Base-by-base conservation (phyloP, 257 asterid species). In the Coffea canephora region DNA sequence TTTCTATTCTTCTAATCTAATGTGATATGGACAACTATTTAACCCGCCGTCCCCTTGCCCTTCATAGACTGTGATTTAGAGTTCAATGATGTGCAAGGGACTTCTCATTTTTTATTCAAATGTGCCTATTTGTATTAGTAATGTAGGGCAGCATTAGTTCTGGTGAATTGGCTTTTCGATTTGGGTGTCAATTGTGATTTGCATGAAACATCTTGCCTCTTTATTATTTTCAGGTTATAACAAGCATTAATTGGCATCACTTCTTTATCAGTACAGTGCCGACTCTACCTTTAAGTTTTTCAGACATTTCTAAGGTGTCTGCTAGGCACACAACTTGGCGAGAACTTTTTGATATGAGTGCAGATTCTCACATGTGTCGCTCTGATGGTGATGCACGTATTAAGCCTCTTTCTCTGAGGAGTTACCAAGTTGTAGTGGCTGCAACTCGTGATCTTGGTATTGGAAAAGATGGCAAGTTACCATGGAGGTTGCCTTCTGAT, bases 401-500 rank as follows among this genome's bases (percentile, higher is more conserved):
- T 71, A 85, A 77, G 75, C 79, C 86, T 27, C 65, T 50, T 62
- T 67, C 83, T 36, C 80, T 36, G 36, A 87, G 92, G 82, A 85
- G 86, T 50, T 93, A 87, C 86, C 97, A 93, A 81, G 90, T 93
- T 78, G 95, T 93, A 78, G 97, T 91, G 50, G 97, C 97, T 82
- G 93, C 97, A 84, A 91, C 97, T 84, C 87, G 83, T 34, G 92
- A 89, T 79, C 84, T 93, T 93, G 97, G 97, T 10, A 93, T 93
- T 13, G 97, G 97, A 14, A 93, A 89, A 82, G 89, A 91, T 54
- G 95, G 94, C 48, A 89, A 90, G 68, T 81, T 91, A 83, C 97
- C 97, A 4, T 93, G 97, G 97, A 87, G 77, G 81, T 83, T 93
- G 85, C 95, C 95, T 7, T 89, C 95, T 9, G 97, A 93, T 84